Percentiles rank a stretch among this genome's conserved stretches.
Conservation (phyloP, 192 early-diverging fungal species). For the Backusella australiensis region DNA sequence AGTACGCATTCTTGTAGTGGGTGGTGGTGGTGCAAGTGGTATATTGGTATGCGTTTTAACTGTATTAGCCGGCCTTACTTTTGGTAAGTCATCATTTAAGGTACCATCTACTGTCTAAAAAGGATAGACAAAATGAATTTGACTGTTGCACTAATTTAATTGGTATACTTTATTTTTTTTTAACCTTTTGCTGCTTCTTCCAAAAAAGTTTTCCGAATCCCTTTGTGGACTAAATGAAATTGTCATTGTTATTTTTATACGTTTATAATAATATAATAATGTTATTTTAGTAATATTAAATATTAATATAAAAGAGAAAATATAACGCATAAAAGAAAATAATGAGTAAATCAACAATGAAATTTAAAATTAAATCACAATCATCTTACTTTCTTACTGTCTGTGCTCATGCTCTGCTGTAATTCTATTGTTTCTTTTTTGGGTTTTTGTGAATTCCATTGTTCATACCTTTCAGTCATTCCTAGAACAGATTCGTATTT, state of each 20-base stretch:
- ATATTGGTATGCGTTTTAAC: conserved; percentile 10
- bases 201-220: conserved; percentile 20
- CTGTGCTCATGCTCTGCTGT: not conserved
- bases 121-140: not conserved
- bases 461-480: not conserved
- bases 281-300: not conserved
- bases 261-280: not conserved
- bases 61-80: not conserved
- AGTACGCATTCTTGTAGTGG: not conserved
- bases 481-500: conserved; percentile 9
- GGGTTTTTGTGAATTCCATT: not conserved
- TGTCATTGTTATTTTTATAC: not conserved
- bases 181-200: conserved; percentile 20
- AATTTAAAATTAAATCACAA: not conserved
- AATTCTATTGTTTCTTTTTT: conserved; percentile 7
- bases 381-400: not conserved
- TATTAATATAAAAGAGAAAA: not conserved
- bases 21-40: conserved; percentile 20
- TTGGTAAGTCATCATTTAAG: conserved; percentile 13
- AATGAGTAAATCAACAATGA: not conserved
- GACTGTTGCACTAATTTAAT: conserved; percentile 8
- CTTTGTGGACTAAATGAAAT: not conserved
- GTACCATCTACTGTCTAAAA: conserved; percentile 1
- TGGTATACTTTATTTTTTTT: conserved; percentile 2
- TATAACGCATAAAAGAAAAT: not conserved